phyloP scores from a whole-genome alignment of 2,329 filamentous ascomycete genomes.

The Colletotrichum eremochloae region DNA sequence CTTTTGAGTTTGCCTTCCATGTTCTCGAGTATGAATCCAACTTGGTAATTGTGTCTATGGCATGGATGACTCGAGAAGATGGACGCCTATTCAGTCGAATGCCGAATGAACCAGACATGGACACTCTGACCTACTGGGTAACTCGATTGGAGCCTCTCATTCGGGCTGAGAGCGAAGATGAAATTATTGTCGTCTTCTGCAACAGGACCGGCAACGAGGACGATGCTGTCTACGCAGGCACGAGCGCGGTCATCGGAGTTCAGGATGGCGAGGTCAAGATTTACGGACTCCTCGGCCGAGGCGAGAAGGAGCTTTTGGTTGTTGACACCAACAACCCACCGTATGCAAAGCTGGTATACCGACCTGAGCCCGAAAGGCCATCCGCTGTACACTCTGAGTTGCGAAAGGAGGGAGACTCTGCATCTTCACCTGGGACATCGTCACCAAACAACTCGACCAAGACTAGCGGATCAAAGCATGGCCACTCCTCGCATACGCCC shows the following conservation, averaged over 20 bases:
- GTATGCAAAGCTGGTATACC: conserved; percentile 58
- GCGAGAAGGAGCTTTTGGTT: conserved; percentile 75
- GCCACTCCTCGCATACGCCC: too few relatives aligned
- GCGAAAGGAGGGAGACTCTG: too few relatives aligned
- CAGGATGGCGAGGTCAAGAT: conserved; percentile 74
- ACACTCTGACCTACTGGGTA: conserved; percentile 83
- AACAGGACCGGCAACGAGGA: conserved; percentile 79
- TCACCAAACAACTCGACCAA: too few relatives aligned
- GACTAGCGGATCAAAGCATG: too few relatives aligned
- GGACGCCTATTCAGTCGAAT: conserved; percentile 59
- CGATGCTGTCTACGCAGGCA: conserved; percentile 78
- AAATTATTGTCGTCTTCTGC: conserved; percentile 76
- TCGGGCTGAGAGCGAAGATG: conserved; percentile 58
- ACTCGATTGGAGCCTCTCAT: conserved; percentile 77
- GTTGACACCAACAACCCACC: conserved; percentile 70
- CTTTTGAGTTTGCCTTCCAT: conserved; percentile 65
- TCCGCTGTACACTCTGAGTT: too few relatives aligned
- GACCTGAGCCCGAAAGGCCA: neutral
- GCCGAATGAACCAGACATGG: conserved; percentile 75
- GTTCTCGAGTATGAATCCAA: conserved; percentile 68
- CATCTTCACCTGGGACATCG: too few relatives aligned
- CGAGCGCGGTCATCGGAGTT: conserved; percentile 78
- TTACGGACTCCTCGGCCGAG: conserved; percentile 79
- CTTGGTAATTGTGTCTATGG: conserved; percentile 80
- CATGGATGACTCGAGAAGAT: conserved; percentile 77